These are phyloP conservation scores for Diaporthe citri DNA, from an alignment of 2,329 filamentous ascomycete genomes.

Conservation along the genomic window DNA sequence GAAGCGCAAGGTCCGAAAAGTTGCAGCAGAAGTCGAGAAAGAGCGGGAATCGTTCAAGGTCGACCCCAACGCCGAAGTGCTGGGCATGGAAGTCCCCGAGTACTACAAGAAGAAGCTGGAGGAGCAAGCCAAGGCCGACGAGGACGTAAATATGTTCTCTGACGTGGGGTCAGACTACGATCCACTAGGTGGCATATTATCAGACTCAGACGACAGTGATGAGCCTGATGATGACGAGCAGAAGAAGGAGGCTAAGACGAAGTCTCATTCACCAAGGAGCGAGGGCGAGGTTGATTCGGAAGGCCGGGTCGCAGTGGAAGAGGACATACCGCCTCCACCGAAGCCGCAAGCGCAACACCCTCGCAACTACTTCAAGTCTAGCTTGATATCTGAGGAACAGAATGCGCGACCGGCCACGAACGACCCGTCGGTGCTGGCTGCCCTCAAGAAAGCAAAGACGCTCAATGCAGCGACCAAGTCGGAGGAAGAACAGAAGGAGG, in stretches of 20 bases:
- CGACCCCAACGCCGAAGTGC: constrained; percentile 67
- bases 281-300: constrained; percentile 44
- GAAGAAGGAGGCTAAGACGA: constrained; percentile 40
- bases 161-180: constrained; percentile 76
- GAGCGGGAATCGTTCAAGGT: constrained; percentile 58
- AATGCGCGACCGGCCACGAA: constrained; percentile 68
- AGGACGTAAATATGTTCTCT: constrained; percentile 75
- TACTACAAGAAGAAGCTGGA: constrained; percentile 64
- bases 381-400: constrained; percentile 66
- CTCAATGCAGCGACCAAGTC: constrained; percentile 64
- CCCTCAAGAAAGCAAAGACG: constrained; percentile 85
- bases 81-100: constrained; percentile 77
- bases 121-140: constrained; percentile 61
- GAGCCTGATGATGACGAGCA: constrained; percentile 47
- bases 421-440: constrained; percentile 85
- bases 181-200: constrained; percentile 72
- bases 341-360: constrained; percentile 52
- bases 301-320: constrained; percentile 44
- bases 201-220: constrained; percentile 57
- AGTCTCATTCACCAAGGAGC: constrained; percentile 35
- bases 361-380: constrained; percentile 74
- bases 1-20: constrained; percentile 73
- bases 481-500: constrained; percentile 56
- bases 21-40: constrained; percentile 56
- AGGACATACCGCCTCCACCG: constrained; percentile 62